A percentile compares a stretch with the other conserved stretches of the same genome.
Evolutionary conservation across 805 yeast species (phyloP).

Genomic region (Hanseniaspora occidentalis): DNA sequence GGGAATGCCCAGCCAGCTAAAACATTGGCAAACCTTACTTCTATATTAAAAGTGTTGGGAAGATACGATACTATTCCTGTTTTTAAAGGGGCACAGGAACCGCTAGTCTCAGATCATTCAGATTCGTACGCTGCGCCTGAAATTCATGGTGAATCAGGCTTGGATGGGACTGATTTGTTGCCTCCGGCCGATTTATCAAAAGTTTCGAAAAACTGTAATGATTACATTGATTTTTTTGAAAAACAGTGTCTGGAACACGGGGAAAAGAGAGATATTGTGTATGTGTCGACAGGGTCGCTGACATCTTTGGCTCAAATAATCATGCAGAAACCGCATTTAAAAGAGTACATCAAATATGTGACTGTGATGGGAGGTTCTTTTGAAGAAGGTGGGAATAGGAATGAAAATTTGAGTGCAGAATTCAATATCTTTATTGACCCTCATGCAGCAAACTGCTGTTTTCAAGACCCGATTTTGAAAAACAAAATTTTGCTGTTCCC

Average conservation of each 20-base stretch:
- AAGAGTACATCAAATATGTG: conserved; percentile 35
- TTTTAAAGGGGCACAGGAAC: conserved; percentile 50
- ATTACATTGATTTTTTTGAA: background rate
- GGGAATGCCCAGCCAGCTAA: conserved; percentile 55
- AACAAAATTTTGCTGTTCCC: conserved; percentile 47
- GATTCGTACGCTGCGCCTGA: conserved; percentile 37
- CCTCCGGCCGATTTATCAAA: conserved; percentile 28
- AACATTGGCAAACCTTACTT: conserved; percentile 59
- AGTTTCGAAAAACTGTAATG: background rate
- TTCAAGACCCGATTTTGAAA: conserved; percentile 34
- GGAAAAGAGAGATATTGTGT: conserved; percentile 32
- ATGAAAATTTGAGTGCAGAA: conserved; percentile 46
- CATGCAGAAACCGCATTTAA: conserved; percentile 40
- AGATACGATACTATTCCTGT: conserved; percentile 38
- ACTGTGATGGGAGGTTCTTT: conserved; percentile 71
- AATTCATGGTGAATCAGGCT: conserved; percentile 64
- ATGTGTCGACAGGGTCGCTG: conserved; percentile 67
- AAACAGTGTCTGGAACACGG: background rate
- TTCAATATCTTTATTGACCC: conserved; percentile 72
- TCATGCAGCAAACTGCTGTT: conserved; percentile 50
- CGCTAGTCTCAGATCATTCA: conserved; percentile 36
- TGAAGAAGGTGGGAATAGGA: conserved; percentile 31
- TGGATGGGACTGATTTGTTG: conserved; percentile 60
- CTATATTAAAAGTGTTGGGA: conserved; percentile 49
- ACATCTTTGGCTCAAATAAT: conserved; percentile 59